Evolutionary conservation across 176 grass and related monocot species (phyloP), one percentile per base, ranked within the genome.

Genomic region (Puccinellia tenuiflora): DNA sequence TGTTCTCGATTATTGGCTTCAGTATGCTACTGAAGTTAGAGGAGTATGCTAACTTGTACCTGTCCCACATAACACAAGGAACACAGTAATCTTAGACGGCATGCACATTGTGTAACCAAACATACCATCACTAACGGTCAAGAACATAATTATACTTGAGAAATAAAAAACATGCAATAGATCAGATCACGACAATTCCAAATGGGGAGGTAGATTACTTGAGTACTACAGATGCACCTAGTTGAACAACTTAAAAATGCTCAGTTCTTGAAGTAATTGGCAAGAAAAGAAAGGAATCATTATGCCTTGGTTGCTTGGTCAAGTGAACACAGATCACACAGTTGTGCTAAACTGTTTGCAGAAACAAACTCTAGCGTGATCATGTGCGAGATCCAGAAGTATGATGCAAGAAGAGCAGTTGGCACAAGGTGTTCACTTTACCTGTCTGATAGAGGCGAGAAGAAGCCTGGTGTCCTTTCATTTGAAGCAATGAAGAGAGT

Each of bases 401-500:
- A 21, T 80, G 40, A 79, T 6, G 53, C 42, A 55, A 68, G 30
- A 24, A 85, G 25, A 68, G 30, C 30, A 85, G 25, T 13, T 61
- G 35, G 22, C 29, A 81, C 0, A 65, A 7, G 18, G 20, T 50
- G 82, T 34, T 48, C 54, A 5, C 9, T 56, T 80, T 94, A 93
- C 92, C 61, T 66, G 74, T 88, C 71, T 77, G 96, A 91, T 42
- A 98, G 91, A 77, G 92, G 83, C 62, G 96, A 89, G 77, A 95
- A 95, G 82, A 98, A 98, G 48, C 87, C 89, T 11, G 92, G 80
- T 74, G 65, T 82, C 75, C 89, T 98, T 83, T 92, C 96, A 83
- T 98, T 91, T 78, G 92, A 98, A 85, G 96, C 96, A 84, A 95
- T 88, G 76, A 85, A 98, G 74, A 98, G 59, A 84, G 89, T 98